phyloP scores from a whole-genome alignment of 2,329 filamentous ascomycete species.

The Microdochium bolleyi region DNA sequence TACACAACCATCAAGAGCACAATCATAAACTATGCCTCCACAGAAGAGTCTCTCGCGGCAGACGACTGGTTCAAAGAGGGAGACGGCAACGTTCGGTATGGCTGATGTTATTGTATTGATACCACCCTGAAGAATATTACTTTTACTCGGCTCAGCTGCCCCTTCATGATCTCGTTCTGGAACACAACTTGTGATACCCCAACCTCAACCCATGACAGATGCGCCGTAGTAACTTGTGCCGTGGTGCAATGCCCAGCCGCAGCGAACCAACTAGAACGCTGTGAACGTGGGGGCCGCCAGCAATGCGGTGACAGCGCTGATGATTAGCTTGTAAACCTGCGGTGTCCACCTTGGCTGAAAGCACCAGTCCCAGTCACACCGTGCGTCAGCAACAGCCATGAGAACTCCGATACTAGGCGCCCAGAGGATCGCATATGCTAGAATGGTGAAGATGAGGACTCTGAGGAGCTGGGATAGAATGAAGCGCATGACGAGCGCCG shows the following conservation, averaged over 20 bases:
- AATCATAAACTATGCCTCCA: slow-evolving; percentile 59
- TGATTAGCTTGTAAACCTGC: slow-evolving; percentile 39
- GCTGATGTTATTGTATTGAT: slow-evolving; percentile 23
- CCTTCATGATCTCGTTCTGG: no score
- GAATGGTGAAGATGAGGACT: slow-evolving; percentile 24
- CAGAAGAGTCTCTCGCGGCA: slow-evolving; percentile 37
- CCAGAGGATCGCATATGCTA: slow-evolving; percentile 35
- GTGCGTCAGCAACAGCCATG: slow-evolving; percentile 22
- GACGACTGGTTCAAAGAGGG: slow-evolving; percentile 65
- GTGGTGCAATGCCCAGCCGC: slow-evolving; percentile 32
- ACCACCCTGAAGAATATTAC: background rate
- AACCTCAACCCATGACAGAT: background rate
- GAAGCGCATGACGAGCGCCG: slow-evolving; percentile 11
- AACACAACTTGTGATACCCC: no score
- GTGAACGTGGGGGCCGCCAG: slow-evolving; percentile 39
- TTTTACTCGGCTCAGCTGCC: background rate
- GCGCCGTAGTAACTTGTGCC: slow-evolving; percentile 13
- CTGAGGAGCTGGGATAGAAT: slow-evolving; percentile 25
- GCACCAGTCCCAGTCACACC: slow-evolving; percentile 30
- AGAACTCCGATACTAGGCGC: slow-evolving; percentile 33
- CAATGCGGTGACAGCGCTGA: slow-evolving; percentile 36
- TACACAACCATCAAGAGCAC: slow-evolving; percentile 58
- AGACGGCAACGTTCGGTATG: slow-evolving; percentile 49
- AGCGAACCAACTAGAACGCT: slow-evolving; percentile 40
- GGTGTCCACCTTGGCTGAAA: slow-evolving; percentile 35